A percentile compares a stretch with the other conserved stretches of the same genome.
Evolutionary conservation across 169 alveolate genomes (phyloP).

Genomic region (Plasmodium relictum): DNA sequence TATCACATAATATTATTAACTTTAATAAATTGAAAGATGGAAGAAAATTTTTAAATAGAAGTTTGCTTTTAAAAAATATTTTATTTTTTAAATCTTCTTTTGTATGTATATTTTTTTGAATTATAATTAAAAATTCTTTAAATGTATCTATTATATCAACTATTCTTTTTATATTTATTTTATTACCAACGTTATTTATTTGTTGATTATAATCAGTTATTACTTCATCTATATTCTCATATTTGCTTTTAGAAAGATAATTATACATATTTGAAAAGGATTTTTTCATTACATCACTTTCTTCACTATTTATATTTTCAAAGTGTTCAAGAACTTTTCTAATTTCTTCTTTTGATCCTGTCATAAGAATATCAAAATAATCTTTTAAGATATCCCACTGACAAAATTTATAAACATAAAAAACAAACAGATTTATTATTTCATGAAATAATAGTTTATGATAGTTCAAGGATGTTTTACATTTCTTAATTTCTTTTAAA

Average conservation of each 20-base stretch:
- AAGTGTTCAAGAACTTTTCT: conserved; percentile 16
- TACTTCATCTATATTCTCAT: conserved; percentile 34
- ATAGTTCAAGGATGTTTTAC: conserved; percentile 20
- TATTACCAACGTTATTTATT: conserved; percentile 17
- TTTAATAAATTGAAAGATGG: conserved; percentile 61
- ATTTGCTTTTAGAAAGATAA: conserved; percentile 32
- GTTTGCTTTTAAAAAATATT: conserved; percentile 37
- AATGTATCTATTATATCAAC: conserved; percentile 60
- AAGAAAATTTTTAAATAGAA: conserved; percentile 54
- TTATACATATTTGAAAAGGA: conserved; percentile 67
- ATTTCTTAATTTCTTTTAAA: conserved; percentile 58
- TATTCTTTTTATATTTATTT: conserved; percentile 35
- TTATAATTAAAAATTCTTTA: conserved; percentile 31
- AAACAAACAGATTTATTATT: conserved; percentile 53
- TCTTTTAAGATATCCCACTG: conserved; percentile 42
- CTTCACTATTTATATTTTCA: conserved; percentile 32
- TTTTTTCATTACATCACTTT: conserved; percentile 16
- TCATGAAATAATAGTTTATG: conserved; percentile 49
- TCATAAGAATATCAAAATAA: conserved; percentile 59
- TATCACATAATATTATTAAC: conserved; percentile 56
- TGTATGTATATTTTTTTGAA: conserved; percentile 41
- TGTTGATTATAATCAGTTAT: conserved; percentile 45
- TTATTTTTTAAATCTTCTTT: conserved; percentile 43
- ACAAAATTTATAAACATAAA: conserved; percentile 68
- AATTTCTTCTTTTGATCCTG: conserved; percentile 19